Evolutionary conservation across 2,329 filamentous ascomycete species (phyloP).

Genomic region (Aspergillus felis): DNA sequence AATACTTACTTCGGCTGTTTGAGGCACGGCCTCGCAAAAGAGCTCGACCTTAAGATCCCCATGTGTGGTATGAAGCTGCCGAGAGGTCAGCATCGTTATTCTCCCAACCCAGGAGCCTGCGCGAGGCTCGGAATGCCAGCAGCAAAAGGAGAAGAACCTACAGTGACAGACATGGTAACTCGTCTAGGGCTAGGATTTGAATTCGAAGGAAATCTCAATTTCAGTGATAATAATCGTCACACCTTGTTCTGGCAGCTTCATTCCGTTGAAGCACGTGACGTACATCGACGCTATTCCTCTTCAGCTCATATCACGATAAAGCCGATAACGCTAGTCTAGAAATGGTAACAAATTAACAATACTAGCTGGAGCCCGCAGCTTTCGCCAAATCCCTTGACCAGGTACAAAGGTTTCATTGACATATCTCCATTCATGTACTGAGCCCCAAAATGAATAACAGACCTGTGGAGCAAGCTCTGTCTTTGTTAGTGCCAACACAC

Average conservation of each 20-base stretch:
- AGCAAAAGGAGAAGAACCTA: background rate
- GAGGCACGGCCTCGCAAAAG: constrained; percentile 91
- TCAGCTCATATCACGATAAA: background rate
- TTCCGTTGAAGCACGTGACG: background rate
- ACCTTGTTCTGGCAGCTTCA: background rate
- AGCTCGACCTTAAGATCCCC: constrained; percentile 94
- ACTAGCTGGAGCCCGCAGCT: too few species aligned
- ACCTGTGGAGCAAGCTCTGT: constrained; percentile 67
- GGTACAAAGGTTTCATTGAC: background rate
- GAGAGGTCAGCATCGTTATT: background rate
- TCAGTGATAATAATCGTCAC: background rate
- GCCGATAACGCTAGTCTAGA: background rate
- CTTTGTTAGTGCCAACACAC: constrained; percentile 70
- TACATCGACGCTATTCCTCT: background rate
- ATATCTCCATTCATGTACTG: background rate
- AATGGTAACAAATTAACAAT: background rate
- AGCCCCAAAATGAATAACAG: constrained; percentile 61
- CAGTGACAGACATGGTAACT: background rate
- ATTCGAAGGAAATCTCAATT: background rate
- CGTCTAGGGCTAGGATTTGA: background rate
- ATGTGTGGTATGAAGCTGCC: constrained; percentile 72
- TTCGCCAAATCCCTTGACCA: background rate
- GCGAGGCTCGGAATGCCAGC: background rate
- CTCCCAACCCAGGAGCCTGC: background rate
- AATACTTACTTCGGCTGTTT: constrained; percentile 71